Base-by-base conservation (phyloP, 208 protist species). In the Leishmania lainsoni region DNA sequence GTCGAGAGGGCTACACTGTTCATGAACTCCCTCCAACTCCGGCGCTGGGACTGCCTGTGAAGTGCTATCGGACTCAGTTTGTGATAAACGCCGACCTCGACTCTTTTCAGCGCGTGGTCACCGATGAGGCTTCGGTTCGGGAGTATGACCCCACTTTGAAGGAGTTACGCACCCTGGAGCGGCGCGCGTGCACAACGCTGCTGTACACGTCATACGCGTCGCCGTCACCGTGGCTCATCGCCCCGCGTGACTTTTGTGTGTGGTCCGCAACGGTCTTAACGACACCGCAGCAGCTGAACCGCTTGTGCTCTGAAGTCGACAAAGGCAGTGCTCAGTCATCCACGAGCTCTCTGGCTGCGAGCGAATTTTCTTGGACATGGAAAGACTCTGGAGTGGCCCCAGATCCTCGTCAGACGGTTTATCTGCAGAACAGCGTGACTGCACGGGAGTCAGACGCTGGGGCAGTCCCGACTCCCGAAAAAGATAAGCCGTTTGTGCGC, bases 231-330 rank as follows among this genome's bases (percentile, higher is more conserved):
- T 76, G 83, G 68, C 52, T 92, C 10, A 74, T 90, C 49, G 76
- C 89, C 0, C 79, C 89, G 29, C 89, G 89, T 20, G 89, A 92
- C 72, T 92, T 92, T 59, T 87, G 85, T 29, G 78, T 88, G 12
- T 39, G 54, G 51, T 76, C 76, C 0, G 79, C 86, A 12, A 76
- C 68, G n/a, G 69, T 81, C 4, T n/a, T 83, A 66, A 69, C 70
- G n/a, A 72, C 71, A 10, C 72, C 16, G 5, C 48, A 56, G 26
- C 78, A 86, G 39, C 78, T 86, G 3, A 29, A 20, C 16, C 77
- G 68, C 9, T 56, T 79, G 20, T 76, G 54, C 52, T 59, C 52
- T 1, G 35, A 75, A 26, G 10, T 3, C 6, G 17, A 14, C 2
- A 22, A 51, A 35, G 26, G 69, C 45, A 32, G 20, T 51, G 26